Base-by-base conservation (phyloP, 306 rosid species). In the Myrica gale region DNA sequence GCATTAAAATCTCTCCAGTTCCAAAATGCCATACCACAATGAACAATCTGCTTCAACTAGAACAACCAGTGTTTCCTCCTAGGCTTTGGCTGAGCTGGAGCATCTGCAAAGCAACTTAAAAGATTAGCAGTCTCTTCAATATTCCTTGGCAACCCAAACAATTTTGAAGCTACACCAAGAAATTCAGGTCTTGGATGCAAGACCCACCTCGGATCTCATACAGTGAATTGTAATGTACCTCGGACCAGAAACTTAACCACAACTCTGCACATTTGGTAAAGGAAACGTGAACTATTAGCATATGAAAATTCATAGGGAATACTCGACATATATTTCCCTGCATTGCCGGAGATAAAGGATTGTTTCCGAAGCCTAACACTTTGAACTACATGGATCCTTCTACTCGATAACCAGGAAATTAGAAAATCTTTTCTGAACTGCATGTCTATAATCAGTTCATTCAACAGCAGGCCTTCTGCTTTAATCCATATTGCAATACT, bases 241-340 rank as follows among this genome's bases (percentile, higher is more conserved):
- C 98, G 52, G 97, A 89, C 98, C 98, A 90, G 87, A 91, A 91
- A 84, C 98, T 93, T 85, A 93, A 87, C 97, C 98, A 93, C 75
- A 93, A 75, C 76, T 89, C 97, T 93, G 89, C 95, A 88, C 53
- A 66, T 77, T 82, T 48, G 43, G 68, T 39, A 39, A 7, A 80
- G 87, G 48, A 42, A 73, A 69, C 19, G 68, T 65, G 73, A 82
- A 44, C 16, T 46, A 54, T 71, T 32, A 80, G 77, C 60, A 54
- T 19, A 9, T 77, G 45, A 48, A 72, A 15, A 26, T 46, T 66
- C 5, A n/a, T 11, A 60, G 45, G 13, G 56, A 68, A 46, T 39
- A n/a, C 56, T 32, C 3, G 16, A 72, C 42, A 63, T 54, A 9
- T 57, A 62, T 62, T 48, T 32, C 70, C 55, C 7, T 53, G 12